These are phyloP conservation scores for Raffaelea deltoideospora DNA, from an alignment of 2,329 filamentous ascomycete genomes.

Conservation along the genomic window DNA sequence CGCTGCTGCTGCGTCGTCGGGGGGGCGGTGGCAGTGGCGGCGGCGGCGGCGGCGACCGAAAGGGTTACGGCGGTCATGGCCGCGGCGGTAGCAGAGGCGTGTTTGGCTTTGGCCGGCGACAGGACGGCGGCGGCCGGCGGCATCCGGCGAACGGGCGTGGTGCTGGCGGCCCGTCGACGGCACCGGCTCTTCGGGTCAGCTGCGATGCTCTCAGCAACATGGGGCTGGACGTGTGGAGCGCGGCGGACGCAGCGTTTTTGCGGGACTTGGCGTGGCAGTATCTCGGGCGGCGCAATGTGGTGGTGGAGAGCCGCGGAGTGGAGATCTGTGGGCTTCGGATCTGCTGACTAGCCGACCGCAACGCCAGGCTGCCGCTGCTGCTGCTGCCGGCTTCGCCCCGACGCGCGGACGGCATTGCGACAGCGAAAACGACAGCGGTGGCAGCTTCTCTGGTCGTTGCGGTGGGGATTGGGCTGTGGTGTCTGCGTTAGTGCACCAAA, in stretches of 20 bases:
- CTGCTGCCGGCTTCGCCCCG: neutral
- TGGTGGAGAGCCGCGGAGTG: slow-evolving; percentile 52
- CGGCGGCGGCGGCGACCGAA: neutral
- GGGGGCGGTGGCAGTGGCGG: slow-evolving; percentile 1
- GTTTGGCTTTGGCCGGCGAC: neutral
- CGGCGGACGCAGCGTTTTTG: slow-evolving; percentile 53
- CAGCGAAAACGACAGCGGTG: too few relatives aligned
- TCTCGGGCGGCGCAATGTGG: slow-evolving; percentile 43
- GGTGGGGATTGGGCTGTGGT: too few relatives aligned
- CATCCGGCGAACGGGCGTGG: too few relatives aligned
- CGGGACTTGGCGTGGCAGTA: slow-evolving; percentile 46
- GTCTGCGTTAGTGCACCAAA: too few relatives aligned
- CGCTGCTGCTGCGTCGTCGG: neutral
- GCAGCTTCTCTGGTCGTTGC: too few relatives aligned
- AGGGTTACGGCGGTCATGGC: neutral
- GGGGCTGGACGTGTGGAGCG: slow-evolving; percentile 68
- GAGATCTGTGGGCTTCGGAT: slow-evolving; percentile 62
- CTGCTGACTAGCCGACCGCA: slow-evolving; percentile 35
- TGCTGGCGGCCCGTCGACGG: too few relatives aligned
- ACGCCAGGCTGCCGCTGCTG: neutral
- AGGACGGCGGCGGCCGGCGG: slow-evolving; percentile 8
- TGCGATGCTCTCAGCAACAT: slow-evolving; percentile 52
- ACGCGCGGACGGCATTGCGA: neutral
- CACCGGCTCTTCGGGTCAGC: slow-evolving; percentile 35
- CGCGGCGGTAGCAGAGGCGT: slow-evolving; percentile 1